phyloP scores from a whole-genome alignment of 108 stramenopile species.

The Cyclotella choctawhatcheeana region DNA sequence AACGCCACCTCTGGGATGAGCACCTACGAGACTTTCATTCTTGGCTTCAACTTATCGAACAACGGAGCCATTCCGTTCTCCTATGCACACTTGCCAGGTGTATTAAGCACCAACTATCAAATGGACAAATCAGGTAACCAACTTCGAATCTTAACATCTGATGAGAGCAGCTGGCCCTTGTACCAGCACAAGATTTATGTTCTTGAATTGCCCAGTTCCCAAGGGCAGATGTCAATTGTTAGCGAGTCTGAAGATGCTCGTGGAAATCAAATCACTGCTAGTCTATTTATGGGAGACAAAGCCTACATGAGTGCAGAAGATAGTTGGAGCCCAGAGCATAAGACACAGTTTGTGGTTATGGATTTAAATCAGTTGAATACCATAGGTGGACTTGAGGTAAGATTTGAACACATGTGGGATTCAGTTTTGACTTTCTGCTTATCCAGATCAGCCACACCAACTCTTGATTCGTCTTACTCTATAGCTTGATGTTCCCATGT shows the following conservation, averaged over 20 bases:
- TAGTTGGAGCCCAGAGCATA: background rate
- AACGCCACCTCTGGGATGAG: background rate
- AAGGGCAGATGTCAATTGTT: constrained; percentile 7
- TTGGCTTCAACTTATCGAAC: constrained; percentile 12
- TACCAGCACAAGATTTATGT: constrained; percentile 4
- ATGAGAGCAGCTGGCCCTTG: background rate
- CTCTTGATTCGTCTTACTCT: background rate
- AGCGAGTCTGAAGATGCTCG: constrained; percentile 3
- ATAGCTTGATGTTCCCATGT: background rate
- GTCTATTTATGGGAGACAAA: constrained; percentile 12
- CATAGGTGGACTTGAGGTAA: constrained; percentile 17
- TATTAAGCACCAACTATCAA: background rate
- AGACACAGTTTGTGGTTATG: too few relatives aligned
- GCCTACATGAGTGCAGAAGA: constrained; percentile 1
- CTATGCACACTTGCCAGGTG: constrained; percentile 9
- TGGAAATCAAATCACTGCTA: background rate
- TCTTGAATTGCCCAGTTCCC: constrained; percentile 1
- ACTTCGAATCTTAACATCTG: background rate
- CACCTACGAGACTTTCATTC: background rate
- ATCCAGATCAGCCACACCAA: background rate
- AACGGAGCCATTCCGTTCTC: background rate
- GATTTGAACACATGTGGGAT: background rate
- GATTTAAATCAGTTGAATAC: too few relatives aligned
- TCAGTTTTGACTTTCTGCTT: background rate
- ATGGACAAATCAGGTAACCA: constrained; percentile 9